Evolutionary conservation across 345 rosid genomes (phyloP).

Genomic region (Populus alba): DNA sequence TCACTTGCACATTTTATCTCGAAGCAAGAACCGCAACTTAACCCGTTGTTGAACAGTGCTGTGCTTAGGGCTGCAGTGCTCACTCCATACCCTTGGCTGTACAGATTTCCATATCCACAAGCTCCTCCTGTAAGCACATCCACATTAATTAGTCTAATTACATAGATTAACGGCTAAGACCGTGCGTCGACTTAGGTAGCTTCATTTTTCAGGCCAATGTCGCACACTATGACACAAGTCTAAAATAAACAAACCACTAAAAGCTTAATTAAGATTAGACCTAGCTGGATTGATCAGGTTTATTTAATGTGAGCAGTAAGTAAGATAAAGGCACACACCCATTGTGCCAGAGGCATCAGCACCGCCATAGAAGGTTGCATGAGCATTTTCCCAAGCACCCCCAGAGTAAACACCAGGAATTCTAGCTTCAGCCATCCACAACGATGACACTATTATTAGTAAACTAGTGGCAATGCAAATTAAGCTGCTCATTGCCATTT

Average conservation of each 20-base stretch:
- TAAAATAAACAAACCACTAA: neutral
- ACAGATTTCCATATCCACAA: constrained; percentile 72
- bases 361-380: constrained; percentile 41
- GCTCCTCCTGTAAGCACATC: constrained; percentile 56
- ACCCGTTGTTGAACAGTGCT: constrained; percentile 60
- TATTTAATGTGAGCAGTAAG: neutral
- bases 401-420: constrained; percentile 33
- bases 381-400: constrained; percentile 28
- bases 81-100: constrained; percentile 63
- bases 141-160: neutral
- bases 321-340: constrained; percentile 8
- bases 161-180: neutral
- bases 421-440: constrained; percentile 20
- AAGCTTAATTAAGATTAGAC: neutral
- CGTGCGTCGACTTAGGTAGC: neutral
- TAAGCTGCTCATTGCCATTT: neutral
- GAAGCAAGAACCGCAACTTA: constrained; percentile 66
- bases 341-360: constrained; percentile 37
- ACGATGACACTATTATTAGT: neutral
- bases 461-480: neutral
- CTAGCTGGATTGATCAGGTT: neutral
- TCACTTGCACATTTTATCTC: constrained; percentile 56
- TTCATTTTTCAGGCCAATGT: neutral
- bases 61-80: constrained; percentile 68
- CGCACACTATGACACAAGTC: neutral